Evolutionary conservation across 257 asterid genomes (phyloP).

Genomic region (Nemophila menziesii): DNA sequence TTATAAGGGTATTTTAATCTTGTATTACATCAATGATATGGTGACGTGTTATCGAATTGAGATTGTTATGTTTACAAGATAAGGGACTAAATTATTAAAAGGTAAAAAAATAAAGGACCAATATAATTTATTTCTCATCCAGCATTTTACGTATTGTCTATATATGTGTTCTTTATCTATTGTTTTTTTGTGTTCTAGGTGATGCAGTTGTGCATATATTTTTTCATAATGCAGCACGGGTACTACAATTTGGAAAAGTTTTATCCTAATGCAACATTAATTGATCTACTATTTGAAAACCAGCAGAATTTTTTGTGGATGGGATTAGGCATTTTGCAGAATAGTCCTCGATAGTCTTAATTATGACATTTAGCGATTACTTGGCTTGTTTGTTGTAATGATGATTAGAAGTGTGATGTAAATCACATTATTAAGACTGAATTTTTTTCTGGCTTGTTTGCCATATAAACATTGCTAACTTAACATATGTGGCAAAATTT

Average conservation of each 20-base stretch:
- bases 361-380: no score
- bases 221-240: slow-evolving; percentile 73
- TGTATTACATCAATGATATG: no score
- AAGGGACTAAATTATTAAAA: no score
- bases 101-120: no score
- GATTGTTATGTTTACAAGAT: no score
- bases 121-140: no score
- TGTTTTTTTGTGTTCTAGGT: slow-evolving; percentile 51
- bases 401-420: neutral
- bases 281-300: slow-evolving; percentile 72
- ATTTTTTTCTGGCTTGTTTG: neutral
- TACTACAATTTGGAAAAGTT: slow-evolving; percentile 90
- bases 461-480: neutral
- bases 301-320: slow-evolving; percentile 33
- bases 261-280: slow-evolving; percentile 68
- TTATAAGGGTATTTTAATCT: no score
- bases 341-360: no score
- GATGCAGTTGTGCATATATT: slow-evolving; percentile 92
- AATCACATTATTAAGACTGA: neutral
- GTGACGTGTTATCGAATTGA: no score
- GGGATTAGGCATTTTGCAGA: slow-evolving; percentile 12
- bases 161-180: no score
- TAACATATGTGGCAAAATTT: no score
- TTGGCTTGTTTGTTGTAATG: neutral
- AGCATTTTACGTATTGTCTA: no score